phyloP scores from a whole-genome alignment of 2,329 filamentous ascomycete genomes.

The Paraphaeosphaeria minitans region DNA sequence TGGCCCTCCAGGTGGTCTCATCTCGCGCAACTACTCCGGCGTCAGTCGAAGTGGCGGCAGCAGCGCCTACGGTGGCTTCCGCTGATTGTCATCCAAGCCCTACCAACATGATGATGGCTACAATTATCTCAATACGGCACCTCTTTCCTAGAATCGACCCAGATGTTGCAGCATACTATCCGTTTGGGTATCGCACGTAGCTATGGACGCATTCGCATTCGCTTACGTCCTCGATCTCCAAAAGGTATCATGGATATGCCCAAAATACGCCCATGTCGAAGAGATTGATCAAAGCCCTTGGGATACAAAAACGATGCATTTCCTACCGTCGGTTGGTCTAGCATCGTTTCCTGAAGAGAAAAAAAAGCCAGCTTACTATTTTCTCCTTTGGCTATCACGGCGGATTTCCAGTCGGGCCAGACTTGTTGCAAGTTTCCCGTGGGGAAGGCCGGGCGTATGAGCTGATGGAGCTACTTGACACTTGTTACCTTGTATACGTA shows the following conservation, averaged over 20 bases:
- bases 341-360: conserved; percentile 33
- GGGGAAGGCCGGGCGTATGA: conserved; percentile 10
- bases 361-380: conserved; percentile 29
- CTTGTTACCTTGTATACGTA: conserved; percentile 32
- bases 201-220: conserved; percentile 26
- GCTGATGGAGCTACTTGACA: conserved; percentile 22
- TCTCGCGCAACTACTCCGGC: conserved; percentile 39
- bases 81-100: conserved; percentile 19
- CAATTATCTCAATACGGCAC: not conserved
- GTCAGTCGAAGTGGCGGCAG: conserved; percentile 25
- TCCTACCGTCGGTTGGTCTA: conserved; percentile 30
- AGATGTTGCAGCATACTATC: conserved; percentile 29
- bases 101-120: not conserved
- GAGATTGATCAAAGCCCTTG: conserved; percentile 37
- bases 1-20: conserved; percentile 74
- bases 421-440: conserved; percentile 22
- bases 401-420: conserved; percentile 23
- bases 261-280: conserved; percentile 39
- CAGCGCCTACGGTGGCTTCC: conserved; percentile 36
- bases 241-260: conserved; percentile 41
- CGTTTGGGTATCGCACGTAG: conserved; percentile 36
- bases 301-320: conserved; percentile 36
- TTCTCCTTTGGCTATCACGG: conserved; percentile 42
- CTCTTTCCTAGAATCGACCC: conserved; percentile 9
- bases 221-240: conserved; percentile 35